Evolutionary conservation across 768 basidiomycete genomes (phyloP).

Genomic region (Auricularia auricula-judae): DNA sequence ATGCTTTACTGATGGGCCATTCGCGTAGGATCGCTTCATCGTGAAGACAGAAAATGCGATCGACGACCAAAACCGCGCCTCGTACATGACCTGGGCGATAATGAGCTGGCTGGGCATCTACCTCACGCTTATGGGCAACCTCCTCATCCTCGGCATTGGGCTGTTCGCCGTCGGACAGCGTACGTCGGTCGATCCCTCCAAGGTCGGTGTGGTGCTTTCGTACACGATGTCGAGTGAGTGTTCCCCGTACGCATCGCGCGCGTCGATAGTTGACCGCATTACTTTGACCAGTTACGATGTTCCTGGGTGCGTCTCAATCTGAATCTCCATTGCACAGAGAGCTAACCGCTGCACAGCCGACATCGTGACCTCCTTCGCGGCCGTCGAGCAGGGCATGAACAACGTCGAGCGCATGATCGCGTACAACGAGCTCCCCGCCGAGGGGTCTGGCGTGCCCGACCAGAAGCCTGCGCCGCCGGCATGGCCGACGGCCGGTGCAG

Average conservation of each 20-base stretch:
- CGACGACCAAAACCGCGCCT: conserved; percentile 51
- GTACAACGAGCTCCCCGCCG: conserved; percentile 50
- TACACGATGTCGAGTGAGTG: conserved; percentile 27
- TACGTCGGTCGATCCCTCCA: conserved; percentile 42
- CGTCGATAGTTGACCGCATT: neutral
- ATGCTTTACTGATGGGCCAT: conserved; percentile 7
- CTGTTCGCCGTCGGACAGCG: conserved; percentile 58
- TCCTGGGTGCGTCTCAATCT: conserved; percentile 4
- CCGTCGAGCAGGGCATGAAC: conserved; percentile 63
- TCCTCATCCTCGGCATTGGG: conserved; percentile 56
- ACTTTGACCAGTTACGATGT: neutral
- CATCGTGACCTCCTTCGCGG: conserved; percentile 44
- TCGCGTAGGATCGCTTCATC: conserved; percentile 33
- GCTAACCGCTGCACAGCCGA: conserved; percentile 27
- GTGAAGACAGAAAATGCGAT: conserved; percentile 40
- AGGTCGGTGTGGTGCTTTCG: conserved; percentile 51
- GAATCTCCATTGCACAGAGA: neutral
- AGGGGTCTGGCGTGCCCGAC: conserved; percentile 29
- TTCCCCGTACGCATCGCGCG: neutral
- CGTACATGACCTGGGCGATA: conserved; percentile 51
- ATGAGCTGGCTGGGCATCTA: conserved; percentile 48
- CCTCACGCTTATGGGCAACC: conserved; percentile 54
- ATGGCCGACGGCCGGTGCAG: conserved; percentile 43
- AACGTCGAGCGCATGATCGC: conserved; percentile 60
- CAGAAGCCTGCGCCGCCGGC: conserved; percentile 34